A percentile compares a stretch with the other conserved stretches of the same genome.
phyloP scores from a whole-genome alignment of 352 stramenopile species.

The Globisporangium alternatum region DNA sequence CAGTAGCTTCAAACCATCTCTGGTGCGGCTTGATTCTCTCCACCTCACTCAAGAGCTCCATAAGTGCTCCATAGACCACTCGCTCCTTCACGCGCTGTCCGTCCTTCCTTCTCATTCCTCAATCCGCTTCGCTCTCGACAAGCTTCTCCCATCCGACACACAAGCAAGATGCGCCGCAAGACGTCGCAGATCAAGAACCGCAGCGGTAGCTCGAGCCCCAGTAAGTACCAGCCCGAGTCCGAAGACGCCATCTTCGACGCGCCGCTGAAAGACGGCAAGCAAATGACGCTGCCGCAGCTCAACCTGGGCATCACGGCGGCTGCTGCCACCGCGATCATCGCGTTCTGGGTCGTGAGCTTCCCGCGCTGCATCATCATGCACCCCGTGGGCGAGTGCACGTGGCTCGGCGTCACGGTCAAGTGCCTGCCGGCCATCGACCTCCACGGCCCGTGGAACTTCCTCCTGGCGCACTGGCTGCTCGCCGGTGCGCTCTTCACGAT shows the following conservation, averaged over 20 bases:
- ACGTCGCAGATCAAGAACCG: background rate
- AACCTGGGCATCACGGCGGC: background rate
- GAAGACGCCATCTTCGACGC: background rate
- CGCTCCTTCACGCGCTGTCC: background rate
- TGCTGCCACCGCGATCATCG: slow-evolving; percentile 9
- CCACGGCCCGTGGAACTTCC: slow-evolving; percentile 10
- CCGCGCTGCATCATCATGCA: slow-evolving; percentile 18
- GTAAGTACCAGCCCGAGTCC: background rate
- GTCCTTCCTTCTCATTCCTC: slow-evolving; percentile 1
- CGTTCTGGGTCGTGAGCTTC: slow-evolving; percentile 19
- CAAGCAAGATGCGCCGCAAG: background rate
- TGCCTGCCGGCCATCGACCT: slow-evolving; percentile 17
- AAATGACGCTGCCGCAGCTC: slow-evolving; percentile 11
- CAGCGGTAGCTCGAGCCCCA: background rate
- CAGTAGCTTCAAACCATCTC: too few species aligned
- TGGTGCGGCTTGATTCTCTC: too few species aligned
- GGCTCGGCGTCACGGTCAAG: slow-evolving; percentile 13
- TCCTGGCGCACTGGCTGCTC: slow-evolving; percentile 18
- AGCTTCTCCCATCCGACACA: background rate
- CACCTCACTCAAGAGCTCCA: too few species aligned
- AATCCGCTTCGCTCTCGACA: background rate
- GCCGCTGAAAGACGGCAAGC: background rate
- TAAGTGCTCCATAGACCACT: background rate
- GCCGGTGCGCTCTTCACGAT: slow-evolving; percentile 15
- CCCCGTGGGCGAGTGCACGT: slow-evolving; percentile 14